Percentiles rank a stretch among this genome's conserved stretches.
These are phyloP conservation scores for Alternaria sp. DNA, from an alignment of 2,329 filamentous ascomycete genomes.

Conservation along the genomic window DNA sequence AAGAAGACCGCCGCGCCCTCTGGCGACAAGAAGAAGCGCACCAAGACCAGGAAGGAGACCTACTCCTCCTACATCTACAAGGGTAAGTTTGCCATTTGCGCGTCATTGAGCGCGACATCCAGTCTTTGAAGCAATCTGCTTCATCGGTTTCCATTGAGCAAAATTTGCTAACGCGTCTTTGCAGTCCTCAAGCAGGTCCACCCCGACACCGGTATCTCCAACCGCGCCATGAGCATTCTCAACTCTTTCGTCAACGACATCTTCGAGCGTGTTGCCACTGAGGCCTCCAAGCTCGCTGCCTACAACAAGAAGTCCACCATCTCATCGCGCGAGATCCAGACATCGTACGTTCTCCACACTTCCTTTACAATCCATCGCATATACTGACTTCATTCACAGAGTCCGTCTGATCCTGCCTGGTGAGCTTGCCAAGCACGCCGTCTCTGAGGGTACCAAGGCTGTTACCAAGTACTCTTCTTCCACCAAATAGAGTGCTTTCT, in stretches of 20 bases:
- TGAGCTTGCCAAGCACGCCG: conserved; percentile 99
- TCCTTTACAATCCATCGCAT: not conserved
- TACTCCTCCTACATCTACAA: conserved; percentile 99
- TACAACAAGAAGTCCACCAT: conserved; percentile 99
- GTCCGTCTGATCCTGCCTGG: conserved; percentile 97
- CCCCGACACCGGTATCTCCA: conserved; percentile 99
- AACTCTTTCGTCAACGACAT: conserved; percentile 99
- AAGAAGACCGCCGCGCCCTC: conserved; percentile 96
- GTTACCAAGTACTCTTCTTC: conserved; percentile 99
- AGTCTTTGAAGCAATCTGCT: not conserved
- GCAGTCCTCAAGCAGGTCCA: conserved; percentile 99
- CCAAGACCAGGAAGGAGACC: conserved; percentile 99
- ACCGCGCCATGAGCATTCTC: conserved; percentile 99
- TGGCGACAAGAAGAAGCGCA: conserved; percentile 99
- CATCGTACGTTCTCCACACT: conserved; percentile 68
- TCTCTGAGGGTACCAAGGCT: conserved; percentile 99
- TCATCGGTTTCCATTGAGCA: conserved; percentile 3
- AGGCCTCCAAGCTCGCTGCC: conserved; percentile 97
- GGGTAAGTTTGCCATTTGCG: conserved; percentile 67
- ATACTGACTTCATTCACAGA: conserved; percentile 52
- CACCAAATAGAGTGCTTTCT: conserved; percentile 80
- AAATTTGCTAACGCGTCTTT: conserved; percentile 49
- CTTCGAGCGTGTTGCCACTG: conserved; percentile 98
- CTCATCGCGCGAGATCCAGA: conserved; percentile 99
- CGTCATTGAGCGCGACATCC: conserved; percentile 14